Percentiles rank a stretch among this genome's conserved stretches.
Conservation (phyloP, 352 stramenopile species). For the Globisporangium acanthophoron region DNA sequence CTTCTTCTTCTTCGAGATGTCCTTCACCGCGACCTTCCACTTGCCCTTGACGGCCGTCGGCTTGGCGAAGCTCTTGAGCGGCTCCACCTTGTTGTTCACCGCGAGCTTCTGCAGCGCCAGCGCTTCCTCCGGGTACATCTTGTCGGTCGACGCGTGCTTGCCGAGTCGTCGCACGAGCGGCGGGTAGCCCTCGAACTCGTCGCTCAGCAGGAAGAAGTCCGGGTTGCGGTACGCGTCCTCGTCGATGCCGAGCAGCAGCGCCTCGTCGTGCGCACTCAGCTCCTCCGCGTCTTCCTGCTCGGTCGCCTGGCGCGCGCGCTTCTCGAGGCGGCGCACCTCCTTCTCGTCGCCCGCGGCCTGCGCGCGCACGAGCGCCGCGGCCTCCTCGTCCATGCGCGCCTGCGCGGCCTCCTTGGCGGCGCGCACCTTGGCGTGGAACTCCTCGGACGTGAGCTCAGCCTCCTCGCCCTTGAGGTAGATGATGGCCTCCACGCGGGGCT, state of each 20-base stretch:
- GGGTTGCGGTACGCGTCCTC: constrained; percentile 75
- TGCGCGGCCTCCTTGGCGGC: constrained; percentile 45
- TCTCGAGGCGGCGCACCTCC: constrained; percentile 52
- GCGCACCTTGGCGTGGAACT: constrained; percentile 58
- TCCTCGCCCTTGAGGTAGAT: constrained; percentile 76
- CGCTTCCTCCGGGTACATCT: constrained; percentile 76
- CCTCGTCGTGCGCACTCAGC: constrained; percentile 50
- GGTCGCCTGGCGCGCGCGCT: constrained; percentile 37
- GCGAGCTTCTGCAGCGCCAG: constrained; percentile 68
- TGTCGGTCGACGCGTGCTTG: constrained; percentile 78
- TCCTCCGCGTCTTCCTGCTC: constrained; percentile 46
- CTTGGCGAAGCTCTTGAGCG: constrained; percentile 79
- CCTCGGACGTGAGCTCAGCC: constrained; percentile 42
- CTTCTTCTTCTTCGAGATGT: constrained; percentile 80
- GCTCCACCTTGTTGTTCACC: constrained; percentile 60
- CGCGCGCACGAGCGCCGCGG: constrained; percentile 39
- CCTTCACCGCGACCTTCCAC: constrained; percentile 78
- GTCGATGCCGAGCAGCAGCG: constrained; percentile 49
- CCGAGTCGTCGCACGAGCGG: constrained; percentile 72
- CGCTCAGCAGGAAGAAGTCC: constrained; percentile 83
- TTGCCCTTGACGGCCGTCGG: constrained; percentile 44
- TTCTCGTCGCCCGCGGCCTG: constrained; percentile 48
- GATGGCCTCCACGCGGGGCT: constrained; percentile 74
- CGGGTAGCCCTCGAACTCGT: constrained; percentile 77
- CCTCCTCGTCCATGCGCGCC: constrained; percentile 29